These are phyloP conservation scores for Chlorella sorokiniana DNA, from an alignment of 139 green algal species.

Conservation along the genomic window DNA sequence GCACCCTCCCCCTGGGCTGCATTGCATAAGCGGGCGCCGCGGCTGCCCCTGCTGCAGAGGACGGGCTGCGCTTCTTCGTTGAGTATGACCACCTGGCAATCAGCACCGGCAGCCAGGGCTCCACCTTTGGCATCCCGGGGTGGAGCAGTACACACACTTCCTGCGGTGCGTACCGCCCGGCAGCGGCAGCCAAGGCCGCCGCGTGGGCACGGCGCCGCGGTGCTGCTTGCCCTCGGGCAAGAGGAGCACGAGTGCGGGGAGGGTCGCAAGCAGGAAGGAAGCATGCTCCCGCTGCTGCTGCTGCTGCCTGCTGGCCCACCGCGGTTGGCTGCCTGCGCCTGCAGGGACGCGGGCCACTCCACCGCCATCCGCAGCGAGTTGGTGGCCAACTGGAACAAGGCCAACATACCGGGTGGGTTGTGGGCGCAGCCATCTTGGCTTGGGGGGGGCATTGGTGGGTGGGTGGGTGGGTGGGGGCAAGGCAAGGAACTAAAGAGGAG, in stretches of 20 bases:
- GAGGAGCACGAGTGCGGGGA: background rate
- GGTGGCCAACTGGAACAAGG: conserved; percentile 75
- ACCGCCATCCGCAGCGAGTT: conserved; percentile 62
- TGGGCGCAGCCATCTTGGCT: too few species aligned
- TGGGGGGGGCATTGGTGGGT: background rate
- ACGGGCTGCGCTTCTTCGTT: conserved; percentile 65
- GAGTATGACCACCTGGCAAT: conserved; percentile 83
- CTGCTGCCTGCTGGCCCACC: too few species aligned
- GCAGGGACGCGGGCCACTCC: conserved; percentile 54
- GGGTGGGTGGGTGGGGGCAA: too few species aligned
- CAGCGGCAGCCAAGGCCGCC: too few species aligned
- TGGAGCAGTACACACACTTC: conserved; percentile 78
- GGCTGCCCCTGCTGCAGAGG: conserved; percentile 55
- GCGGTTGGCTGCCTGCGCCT: too few species aligned
- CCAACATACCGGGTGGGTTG: conserved; percentile 66
- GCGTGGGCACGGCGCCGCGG: too few species aligned
- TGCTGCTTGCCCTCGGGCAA: background rate
- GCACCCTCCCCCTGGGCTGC: conserved; percentile 42
- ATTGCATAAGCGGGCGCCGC: too few species aligned
- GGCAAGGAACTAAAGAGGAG: too few species aligned
- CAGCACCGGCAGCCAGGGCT: conserved; percentile 78
- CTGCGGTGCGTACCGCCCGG: conserved; percentile 49
- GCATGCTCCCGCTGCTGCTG: too few species aligned
- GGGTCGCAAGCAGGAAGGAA: too few species aligned
- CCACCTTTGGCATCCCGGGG: conserved; percentile 89